Conservation (phyloP, 1,139 yeast genomes). For the Suhomyces bokatorum region DNA sequence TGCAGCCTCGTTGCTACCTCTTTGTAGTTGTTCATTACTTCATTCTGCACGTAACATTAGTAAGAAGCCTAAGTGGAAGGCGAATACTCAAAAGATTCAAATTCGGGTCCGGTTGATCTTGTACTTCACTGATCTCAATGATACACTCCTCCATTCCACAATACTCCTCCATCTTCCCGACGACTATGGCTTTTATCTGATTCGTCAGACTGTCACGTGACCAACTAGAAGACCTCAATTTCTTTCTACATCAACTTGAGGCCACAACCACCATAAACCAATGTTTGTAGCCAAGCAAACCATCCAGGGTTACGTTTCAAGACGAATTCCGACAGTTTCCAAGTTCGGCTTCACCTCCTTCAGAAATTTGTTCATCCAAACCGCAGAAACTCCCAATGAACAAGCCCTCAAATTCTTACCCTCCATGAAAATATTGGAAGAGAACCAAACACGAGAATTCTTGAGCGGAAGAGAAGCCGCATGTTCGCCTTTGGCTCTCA, state of each 20-base stretch:
- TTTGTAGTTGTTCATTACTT: no score
- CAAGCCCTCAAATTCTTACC: slow-evolving; percentile 50
- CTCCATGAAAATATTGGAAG: slow-evolving; percentile 42
- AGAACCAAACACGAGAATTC: slow-evolving; percentile 53
- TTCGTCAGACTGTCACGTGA: background rate
- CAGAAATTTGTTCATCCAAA: slow-evolving; percentile 39
- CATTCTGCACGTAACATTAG: no score
- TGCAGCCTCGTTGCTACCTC: no score
- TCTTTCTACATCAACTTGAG: background rate
- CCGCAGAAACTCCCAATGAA: slow-evolving; percentile 47
- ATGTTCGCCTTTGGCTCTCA: slow-evolving; percentile 53
- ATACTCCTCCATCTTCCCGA: no score
- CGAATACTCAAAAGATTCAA: no score
- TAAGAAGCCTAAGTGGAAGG: no score
- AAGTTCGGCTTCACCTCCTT: background rate
- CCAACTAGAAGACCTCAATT: background rate
- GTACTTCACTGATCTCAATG: no score
- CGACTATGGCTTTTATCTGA: no score
- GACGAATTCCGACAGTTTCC: background rate
- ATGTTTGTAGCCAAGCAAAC: slow-evolving; percentile 1
- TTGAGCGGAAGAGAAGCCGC: slow-evolving; percentile 58
- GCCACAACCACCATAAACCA: background rate
- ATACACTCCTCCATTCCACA: no score
- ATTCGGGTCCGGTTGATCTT: no score
- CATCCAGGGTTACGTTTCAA: slow-evolving; percentile 2